Base-by-base conservation (phyloP, 148 eudicot species). In the Amaranthus palmeri region DNA sequence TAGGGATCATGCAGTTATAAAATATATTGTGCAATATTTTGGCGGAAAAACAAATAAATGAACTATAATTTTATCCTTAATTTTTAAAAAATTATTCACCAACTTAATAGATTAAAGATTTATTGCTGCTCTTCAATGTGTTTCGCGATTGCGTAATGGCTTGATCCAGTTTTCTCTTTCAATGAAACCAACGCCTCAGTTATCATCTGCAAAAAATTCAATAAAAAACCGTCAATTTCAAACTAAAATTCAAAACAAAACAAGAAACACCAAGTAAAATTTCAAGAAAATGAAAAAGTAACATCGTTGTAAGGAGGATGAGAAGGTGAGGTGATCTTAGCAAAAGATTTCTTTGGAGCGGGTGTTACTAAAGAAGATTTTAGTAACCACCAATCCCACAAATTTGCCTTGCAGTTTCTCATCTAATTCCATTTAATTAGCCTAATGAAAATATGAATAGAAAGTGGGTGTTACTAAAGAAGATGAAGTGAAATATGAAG, bases 141-240 rank as follows among this genome's bases (percentile, higher is more conserved):
- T 75, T 92, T 92, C 2, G 87, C 82, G n/a, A 92, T 88, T 9
- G 97, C 96, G 54, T 83, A 69, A 60, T 80, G 88, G 70, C 97
- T 92, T 44, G 97, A 92, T 7, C 97, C 97, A 1, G 91, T 85
- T 74, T 87, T 74, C 76, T 92, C 97, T 76, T 92, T 92, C 67
- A 92, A 64, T 3, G 96, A n/a, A 6, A 72, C 56, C 52, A 92
- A 70, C 10, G 97, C 97, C 7, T 86, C 90, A 17, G 80, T 79
- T 44, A 92, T 82, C 97, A 92, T 92, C 97, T 92, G 71, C 6
- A 47, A 45, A 17, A 41, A 15, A 43, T 41, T 54, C 55, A 8
- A 44, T 8, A 43, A 8, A 54, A 54, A 54, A 42, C 55, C 25
- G 3, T 6, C 40, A 3, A 5, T 13, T 5, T 40, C 40, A 14